These are phyloP conservation scores for Striga hermonthica DNA, from an alignment of 305 asterid species.

Conservation along the genomic window DNA sequence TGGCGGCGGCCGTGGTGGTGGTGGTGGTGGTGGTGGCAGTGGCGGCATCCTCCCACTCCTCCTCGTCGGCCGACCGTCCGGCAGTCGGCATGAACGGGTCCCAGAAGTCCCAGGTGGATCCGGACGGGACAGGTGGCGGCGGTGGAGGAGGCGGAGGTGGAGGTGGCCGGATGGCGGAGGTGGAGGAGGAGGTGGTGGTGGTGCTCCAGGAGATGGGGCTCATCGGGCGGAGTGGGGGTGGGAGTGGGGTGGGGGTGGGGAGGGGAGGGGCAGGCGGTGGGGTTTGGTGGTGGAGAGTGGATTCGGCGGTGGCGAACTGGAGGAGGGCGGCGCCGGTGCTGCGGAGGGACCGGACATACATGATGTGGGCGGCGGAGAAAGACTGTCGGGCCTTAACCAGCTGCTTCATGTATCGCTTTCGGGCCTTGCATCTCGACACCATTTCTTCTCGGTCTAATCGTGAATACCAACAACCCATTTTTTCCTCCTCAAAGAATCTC, in stretches of 20 bases:
- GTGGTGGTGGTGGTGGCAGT: constrained; percentile 51
- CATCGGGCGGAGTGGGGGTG: constrained; percentile 52
- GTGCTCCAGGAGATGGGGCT: constrained; percentile 69
- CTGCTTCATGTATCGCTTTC: constrained; percentile 87
- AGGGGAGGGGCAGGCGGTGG: constrained; percentile 36
- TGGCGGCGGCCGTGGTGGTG: constrained; percentile 47
- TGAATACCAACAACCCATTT: constrained; percentile 94
- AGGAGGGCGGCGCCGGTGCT: constrained; percentile 82
- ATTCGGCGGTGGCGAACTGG: constrained; percentile 85
- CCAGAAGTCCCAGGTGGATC: constrained; percentile 93
- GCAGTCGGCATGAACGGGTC: constrained; percentile 79
- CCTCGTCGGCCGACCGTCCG: constrained; percentile 62
- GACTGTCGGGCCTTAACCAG: constrained; percentile 82
- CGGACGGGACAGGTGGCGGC: constrained; percentile 56
- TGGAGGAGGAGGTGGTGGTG: constrained; percentile 47
- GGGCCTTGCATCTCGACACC: constrained; percentile 88
- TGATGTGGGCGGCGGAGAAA: constrained; percentile 78
- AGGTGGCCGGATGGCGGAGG: constrained; percentile 57
- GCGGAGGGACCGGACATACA: constrained; percentile 75
- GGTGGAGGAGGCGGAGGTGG: constrained; percentile 86
- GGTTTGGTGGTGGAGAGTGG: constrained; percentile 63
- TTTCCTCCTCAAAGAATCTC: background rate
- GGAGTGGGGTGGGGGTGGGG: constrained; percentile 33
- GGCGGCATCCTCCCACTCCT: constrained; percentile 76
- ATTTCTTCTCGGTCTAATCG: constrained; percentile 75